These are phyloP conservation scores for Teratosphaeria zuluensis DNA, from an alignment of 2,329 filamentous ascomycete genomes.

Conservation along the genomic window DNA sequence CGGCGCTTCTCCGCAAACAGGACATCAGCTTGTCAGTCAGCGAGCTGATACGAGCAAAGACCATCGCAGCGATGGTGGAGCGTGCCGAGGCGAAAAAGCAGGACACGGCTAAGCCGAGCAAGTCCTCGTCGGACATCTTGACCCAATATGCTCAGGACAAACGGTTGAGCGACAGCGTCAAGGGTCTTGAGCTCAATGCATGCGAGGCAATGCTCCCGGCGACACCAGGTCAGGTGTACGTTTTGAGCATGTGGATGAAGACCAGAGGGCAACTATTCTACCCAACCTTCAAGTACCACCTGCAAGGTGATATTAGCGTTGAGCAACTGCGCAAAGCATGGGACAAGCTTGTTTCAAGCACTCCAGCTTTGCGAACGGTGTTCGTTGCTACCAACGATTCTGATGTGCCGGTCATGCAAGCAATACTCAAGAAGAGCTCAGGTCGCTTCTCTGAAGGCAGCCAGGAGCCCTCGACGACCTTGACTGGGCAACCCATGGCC, in stretches of 20 bases:
- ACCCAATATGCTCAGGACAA: constrained; percentile 26
- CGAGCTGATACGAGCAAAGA: constrained; percentile 58
- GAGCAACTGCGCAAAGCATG: constrained; percentile 50
- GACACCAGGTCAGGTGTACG: constrained; percentile 69
- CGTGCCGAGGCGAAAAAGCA: constrained; percentile 12
- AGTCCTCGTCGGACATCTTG: constrained; percentile 9
- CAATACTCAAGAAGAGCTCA: constrained; percentile 39
- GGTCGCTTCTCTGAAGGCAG: constrained; percentile 24
- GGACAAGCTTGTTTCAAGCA: constrained; percentile 44
- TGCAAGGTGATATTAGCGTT: constrained; percentile 33
- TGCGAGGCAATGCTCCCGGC: constrained; percentile 53
- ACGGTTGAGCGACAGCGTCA: constrained; percentile 29
- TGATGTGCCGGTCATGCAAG: constrained; percentile 52
- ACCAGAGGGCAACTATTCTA: constrained; percentile 60
- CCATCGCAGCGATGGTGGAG: constrained; percentile 54
- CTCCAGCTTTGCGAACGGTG: constrained; percentile 59
- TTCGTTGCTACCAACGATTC: constrained; percentile 46
- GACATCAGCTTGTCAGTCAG: constrained; percentile 57
- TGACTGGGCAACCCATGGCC: not conserved
- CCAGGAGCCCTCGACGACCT: not conserved
- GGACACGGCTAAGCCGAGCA: not conserved
- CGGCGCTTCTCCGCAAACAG: constrained; percentile 56
- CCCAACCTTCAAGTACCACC: constrained; percentile 56
- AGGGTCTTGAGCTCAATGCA: not conserved
- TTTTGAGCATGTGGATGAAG: constrained; percentile 67